Evolutionary conservation across 192 early-diverging fungal genomes (phyloP), one percentile per base, ranked within the genome.

Genomic region (Backusella morwellensis): DNA sequence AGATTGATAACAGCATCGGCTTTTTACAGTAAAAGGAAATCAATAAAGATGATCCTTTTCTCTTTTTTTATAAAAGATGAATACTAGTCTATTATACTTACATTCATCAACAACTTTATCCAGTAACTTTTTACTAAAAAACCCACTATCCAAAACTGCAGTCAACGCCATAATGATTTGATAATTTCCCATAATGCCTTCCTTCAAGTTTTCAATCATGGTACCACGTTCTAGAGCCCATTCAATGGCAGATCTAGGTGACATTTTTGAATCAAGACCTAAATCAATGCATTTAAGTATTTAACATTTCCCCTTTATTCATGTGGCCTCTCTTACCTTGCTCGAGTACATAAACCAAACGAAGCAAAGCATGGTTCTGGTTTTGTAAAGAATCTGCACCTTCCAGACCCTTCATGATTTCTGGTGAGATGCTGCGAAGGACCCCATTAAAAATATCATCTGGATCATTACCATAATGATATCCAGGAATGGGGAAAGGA

Each of bases 171-270:
- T 35, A 52, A 92, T 86, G 35, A 74, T 80, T 15, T 80, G 83
- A 70, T 89, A 92, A 35, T 90, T 88, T 36, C 90, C 90, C n/a
- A 81, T 70, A 26, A 91, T 81, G 7, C 88, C 89, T 42, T 76
- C 79, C 42, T 86, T 87, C 1, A 92, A 74, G 23, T 87, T 86
- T 35, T 86, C 82, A 71, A 92, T 82, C n/a, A 88, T 56, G 1
- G 80, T 79, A 5, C 86, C 85, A 2, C 88, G 75, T 12, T 82
- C 85, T 34, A 91, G 73, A 0, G 85, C 84, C 88, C 89, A 90
- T 67, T 91, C 88, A 35, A 90, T 80, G 3, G 87, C 87, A 11
- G 86, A 86, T 3, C 81, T 81, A 14, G 83, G 81, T 7, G 78
- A 77, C 72, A 84, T 69, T 32, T 82, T 86, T 6, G 79, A 75